Evolutionary conservation across 345 rosid species (phyloP).

Genomic region (Psidium guajava): DNA sequence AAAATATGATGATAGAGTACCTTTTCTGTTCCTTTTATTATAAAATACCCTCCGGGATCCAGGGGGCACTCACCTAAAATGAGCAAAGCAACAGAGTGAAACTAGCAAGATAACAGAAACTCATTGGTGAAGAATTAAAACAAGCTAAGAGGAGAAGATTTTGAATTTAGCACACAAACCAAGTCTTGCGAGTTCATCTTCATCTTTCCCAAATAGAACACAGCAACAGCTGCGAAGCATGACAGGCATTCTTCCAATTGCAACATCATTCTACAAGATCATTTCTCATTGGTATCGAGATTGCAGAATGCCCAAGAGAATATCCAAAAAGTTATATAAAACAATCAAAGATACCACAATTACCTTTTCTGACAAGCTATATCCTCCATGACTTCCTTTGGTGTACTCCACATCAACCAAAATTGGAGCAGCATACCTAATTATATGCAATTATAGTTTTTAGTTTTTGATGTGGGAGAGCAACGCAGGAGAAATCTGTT

Average conservation of each 20-base stretch:
- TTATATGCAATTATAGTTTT: not conserved
- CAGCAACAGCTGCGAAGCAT: constrained; percentile 86
- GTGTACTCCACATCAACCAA: constrained; percentile 61
- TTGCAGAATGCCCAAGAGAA: not conserved
- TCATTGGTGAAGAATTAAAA: not conserved
- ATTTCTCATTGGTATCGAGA: not conserved
- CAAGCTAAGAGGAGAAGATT: not conserved
- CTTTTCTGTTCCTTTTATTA: constrained; percentile 89
- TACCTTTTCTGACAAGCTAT: constrained; percentile 42
- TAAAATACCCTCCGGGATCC: constrained; percentile 94
- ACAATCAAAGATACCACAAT: not conserved
- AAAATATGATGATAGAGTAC: constrained; percentile 11
- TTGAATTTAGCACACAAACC: constrained; percentile 37
- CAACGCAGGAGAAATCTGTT: not conserved
- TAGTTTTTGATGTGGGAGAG: not conserved
- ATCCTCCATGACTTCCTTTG: constrained; percentile 38
- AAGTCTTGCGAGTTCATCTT: constrained; percentile 81
- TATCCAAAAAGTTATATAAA: not conserved
- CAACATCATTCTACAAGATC: constrained; percentile 40
- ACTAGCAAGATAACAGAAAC: not conserved
- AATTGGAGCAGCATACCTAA: constrained; percentile 84
- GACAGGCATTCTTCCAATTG: constrained; percentile 83
- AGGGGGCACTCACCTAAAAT: constrained; percentile 89
- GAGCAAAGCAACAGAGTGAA: not conserved
- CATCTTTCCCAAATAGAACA: constrained; percentile 65